These are phyloP conservation scores for Telopea speciosissima DNA, from an alignment of 177 flowering plant genomes.

Conservation along the genomic window DNA sequence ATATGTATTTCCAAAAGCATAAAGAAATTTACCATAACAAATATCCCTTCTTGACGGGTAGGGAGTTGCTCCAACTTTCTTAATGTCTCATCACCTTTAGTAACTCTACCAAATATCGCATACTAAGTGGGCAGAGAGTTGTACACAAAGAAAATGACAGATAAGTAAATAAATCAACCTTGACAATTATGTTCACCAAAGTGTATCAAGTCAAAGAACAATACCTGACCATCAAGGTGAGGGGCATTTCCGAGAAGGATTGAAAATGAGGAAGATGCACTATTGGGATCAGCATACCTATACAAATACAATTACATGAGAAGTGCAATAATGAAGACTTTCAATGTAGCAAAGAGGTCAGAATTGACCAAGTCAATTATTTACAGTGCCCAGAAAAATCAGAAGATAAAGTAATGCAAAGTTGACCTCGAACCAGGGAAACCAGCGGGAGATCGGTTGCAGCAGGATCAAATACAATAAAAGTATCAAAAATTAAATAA, in stretches of 20 bases:
- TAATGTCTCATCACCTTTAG: constrained; percentile 89
- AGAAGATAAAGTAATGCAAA: no score
- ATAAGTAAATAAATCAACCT: constrained; percentile 4
- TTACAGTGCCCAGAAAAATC: not conserved
- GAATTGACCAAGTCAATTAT: not conserved
- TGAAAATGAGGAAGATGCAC: constrained; percentile 85
- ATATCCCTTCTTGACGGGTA: constrained; percentile 86
- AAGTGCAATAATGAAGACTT: not conserved
- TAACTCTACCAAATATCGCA: constrained; percentile 92
- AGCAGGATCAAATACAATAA: no score
- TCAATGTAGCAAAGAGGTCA: not conserved
- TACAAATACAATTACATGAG: constrained; percentile 10
- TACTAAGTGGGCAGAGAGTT: constrained; percentile 44
- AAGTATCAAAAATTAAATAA: no score
- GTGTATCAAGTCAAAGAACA: constrained; percentile 1
- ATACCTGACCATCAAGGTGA: constrained; percentile 85
- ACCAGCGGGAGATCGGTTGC: no score
- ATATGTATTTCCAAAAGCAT: not conserved
- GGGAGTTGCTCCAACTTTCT: constrained; percentile 86
- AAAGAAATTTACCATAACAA: constrained; percentile 68
- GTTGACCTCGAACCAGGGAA: no score
- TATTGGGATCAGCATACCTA: constrained; percentile 84
- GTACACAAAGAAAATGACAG: constrained; percentile 3
- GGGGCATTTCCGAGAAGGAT: constrained; percentile 98
- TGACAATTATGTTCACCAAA: not conserved